phyloP scores from a whole-genome alignment of 257 asterid species.

The Scutellaria baicalensis region DNA sequence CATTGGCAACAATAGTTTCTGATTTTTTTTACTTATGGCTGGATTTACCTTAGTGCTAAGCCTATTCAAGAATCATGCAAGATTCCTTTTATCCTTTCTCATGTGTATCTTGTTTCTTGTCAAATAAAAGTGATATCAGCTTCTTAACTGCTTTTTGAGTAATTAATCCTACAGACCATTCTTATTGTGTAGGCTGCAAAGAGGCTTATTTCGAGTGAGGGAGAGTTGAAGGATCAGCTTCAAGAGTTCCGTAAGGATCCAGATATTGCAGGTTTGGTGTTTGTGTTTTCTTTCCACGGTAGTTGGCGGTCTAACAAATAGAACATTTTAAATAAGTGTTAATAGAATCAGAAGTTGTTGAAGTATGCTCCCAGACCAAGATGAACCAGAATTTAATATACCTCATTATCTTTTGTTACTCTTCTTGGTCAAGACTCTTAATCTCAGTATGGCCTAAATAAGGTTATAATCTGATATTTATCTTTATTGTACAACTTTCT shows the following conservation, averaged over 20 bases:
- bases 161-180: slow-evolving; percentile 1
- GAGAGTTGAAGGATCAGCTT: slow-evolving; percentile 65
- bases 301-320: background rate
- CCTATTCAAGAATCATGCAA: background rate
- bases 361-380: background rate
- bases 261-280: slow-evolving; percentile 49
- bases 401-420: background rate
- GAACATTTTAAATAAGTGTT: background rate
- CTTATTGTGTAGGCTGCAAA: slow-evolving; percentile 64
- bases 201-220: slow-evolving; percentile 70
- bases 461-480: background rate
- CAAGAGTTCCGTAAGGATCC: slow-evolving; percentile 63
- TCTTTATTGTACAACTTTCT: background rate
- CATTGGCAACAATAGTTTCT: background rate
- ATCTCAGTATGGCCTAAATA: background rate
- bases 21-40: background rate
- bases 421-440: background rate
- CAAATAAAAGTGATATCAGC: background rate
- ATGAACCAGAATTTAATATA: background rate
- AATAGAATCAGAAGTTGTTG: background rate
- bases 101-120: background rate
- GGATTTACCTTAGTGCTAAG: background rate
- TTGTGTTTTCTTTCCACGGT: slow-evolving; percentile 10
- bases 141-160: background rate
- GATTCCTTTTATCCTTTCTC: background rate